A percentile compares a stretch with the other conserved stretches of the same genome.
Evolutionary conservation across 257 asterid species (phyloP).

Genomic region (Gynochthodes officinalis): DNA sequence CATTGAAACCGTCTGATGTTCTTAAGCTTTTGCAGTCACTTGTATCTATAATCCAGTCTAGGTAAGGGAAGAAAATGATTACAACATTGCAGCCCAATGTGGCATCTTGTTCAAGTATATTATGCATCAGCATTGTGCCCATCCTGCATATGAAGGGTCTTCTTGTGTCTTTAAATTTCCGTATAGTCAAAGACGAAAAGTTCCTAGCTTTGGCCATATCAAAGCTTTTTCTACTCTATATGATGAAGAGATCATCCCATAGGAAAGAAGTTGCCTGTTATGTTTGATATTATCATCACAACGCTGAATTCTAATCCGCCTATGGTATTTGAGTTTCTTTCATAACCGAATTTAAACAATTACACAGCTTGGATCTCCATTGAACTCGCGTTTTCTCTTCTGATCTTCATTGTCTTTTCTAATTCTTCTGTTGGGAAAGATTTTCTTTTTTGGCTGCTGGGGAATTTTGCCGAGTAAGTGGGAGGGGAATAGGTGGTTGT

Average conservation of each 20-base stretch:
- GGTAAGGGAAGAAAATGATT: conserved; percentile 35
- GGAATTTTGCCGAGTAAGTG: not conserved
- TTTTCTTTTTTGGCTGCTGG: not conserved
- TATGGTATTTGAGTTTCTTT: too few species aligned
- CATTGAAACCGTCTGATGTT: conserved; percentile 78
- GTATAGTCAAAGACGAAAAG: not conserved
- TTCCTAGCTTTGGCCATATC: not conserved
- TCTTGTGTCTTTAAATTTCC: not conserved
- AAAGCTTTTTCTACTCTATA: not conserved
- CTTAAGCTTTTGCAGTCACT: conserved; percentile 75
- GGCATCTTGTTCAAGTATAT: not conserved
- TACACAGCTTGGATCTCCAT: not conserved
- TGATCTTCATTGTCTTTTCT: not conserved
- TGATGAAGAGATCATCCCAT: not conserved
- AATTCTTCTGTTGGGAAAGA: not conserved
- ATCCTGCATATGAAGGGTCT: not conserved
- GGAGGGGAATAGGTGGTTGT: not conserved
- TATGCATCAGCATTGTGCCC: not conserved
- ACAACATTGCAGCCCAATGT: not conserved
- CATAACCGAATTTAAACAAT: not conserved
- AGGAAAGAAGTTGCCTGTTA: not conserved
- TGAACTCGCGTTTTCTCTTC: not conserved
- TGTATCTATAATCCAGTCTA: conserved; percentile 57
- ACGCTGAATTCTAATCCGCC: not conserved
- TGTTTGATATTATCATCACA: not conserved